Evolutionary conservation across 106 monocot genomes (phyloP).

Genomic region (Allium sativum): DNA sequence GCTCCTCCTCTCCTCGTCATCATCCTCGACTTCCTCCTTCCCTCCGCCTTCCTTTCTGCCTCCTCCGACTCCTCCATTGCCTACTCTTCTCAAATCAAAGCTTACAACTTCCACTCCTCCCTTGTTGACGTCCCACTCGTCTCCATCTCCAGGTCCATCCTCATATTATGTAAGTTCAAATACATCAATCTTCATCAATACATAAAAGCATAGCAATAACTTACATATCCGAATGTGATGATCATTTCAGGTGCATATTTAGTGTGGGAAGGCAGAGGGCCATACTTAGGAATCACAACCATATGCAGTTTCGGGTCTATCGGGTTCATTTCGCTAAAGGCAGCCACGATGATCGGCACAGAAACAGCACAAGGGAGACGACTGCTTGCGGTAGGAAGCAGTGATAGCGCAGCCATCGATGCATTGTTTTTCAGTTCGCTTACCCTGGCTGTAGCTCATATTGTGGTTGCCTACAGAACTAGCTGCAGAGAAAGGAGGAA

Average conservation of each 20-base stretch:
- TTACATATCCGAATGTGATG: neutral
- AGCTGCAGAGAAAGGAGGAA: conserved; percentile 66
- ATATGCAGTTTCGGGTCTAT: conserved; percentile 30
- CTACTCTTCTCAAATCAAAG: neutral
- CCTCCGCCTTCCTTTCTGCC: conserved; percentile 7
- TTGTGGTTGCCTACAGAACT: conserved; percentile 58
- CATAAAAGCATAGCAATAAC: neutral
- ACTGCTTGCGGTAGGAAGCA: neutral
- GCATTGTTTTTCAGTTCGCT: conserved; percentile 59
- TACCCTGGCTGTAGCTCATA: conserved; percentile 50
- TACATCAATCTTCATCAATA: neutral
- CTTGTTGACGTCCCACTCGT: conserved; percentile 11
- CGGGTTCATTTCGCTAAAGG: conserved; percentile 47
- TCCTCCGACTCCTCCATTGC: conserved; percentile 1
- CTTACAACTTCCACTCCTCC: conserved; percentile 4
- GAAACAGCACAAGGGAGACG: conserved; percentile 7
- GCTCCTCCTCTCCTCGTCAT: conserved; percentile 16
- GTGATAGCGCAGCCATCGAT: conserved; percentile 12
- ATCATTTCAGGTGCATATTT: conserved; percentile 53
- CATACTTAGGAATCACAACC: conserved; percentile 42
- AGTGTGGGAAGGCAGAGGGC: conserved; percentile 40
- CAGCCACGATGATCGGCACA: conserved; percentile 17
- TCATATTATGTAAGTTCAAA: conserved; percentile 16
- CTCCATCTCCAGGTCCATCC: conserved; percentile 10
- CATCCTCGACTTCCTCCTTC: conserved; percentile 9